Conservation (phyloP, 495 filamentous ascomycete species). For the Sabuloglossum arenarium region DNA sequence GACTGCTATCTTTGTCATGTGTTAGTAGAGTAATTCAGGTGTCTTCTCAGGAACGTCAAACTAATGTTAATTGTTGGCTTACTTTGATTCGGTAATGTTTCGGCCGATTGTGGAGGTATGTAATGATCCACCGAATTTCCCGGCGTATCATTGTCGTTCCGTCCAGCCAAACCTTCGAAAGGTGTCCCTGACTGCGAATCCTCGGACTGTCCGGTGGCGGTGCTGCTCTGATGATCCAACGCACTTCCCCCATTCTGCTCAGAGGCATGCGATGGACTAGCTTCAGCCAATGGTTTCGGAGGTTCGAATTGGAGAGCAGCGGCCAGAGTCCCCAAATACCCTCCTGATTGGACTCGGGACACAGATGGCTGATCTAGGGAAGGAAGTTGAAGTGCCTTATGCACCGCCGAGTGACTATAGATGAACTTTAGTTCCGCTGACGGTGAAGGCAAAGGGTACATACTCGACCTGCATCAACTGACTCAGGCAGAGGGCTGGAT, state of each 20-base stretch:
- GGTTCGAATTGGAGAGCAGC: background rate
- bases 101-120: too few species aligned
- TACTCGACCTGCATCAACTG: background rate
- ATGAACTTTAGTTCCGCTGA: background rate
- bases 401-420: background rate
- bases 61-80: too few species aligned
- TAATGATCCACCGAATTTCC: too few species aligned
- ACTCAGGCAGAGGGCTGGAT: background rate
- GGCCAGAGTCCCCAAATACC: background rate
- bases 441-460: background rate
- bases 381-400: background rate
- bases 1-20: too few species aligned
- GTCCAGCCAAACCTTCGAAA: background rate
- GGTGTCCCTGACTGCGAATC: background rate
- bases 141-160: too few species aligned
- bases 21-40: too few species aligned
- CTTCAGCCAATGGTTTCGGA: background rate
- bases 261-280: background rate
- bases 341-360: background rate
- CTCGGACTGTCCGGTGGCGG: background rate
- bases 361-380: background rate
- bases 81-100: too few species aligned
- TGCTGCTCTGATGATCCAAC: too few species aligned
- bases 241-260: too few species aligned
- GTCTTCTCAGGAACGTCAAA: too few species aligned